Conservation (phyloP, 768 basidiomycete genomes). For the Xerocomus brunneocitrinus region DNA sequence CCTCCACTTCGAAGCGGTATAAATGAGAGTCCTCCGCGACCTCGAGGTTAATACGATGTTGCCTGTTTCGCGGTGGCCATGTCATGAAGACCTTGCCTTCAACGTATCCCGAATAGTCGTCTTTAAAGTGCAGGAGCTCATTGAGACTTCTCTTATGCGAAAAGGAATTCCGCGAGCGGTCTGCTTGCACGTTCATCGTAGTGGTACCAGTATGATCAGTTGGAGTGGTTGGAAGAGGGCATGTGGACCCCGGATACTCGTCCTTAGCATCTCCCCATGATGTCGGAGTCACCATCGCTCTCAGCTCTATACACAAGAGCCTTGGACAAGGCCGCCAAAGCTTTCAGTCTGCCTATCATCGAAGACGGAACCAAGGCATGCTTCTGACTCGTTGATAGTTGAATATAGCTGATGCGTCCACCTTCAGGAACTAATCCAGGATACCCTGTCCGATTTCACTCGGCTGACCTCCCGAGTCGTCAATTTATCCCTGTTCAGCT, state of each 20-base stretch:
- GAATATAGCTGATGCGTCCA: conserved; percentile 7
- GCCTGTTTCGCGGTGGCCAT: conserved; percentile 34
- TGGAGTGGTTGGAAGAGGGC: not conserved
- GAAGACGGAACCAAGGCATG: conserved; percentile 45
- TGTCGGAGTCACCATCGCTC: conserved; percentile 26
- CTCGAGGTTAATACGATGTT: conserved; percentile 31
- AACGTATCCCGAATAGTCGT: conserved; percentile 37
- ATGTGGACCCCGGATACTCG: conserved; percentile 8
- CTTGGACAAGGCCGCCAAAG: conserved; percentile 36
- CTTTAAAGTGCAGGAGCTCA: conserved; percentile 31
- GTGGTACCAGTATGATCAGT: not conserved
- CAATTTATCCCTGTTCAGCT: conserved; percentile 70
- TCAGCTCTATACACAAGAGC: conserved; percentile 38
- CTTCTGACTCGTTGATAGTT: not conserved
- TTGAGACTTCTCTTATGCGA: conserved; percentile 26
- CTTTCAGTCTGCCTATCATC: conserved; percentile 37
- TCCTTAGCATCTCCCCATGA: conserved; percentile 1
- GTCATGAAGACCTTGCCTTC: conserved; percentile 42
- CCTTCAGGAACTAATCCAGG: conserved; percentile 55
- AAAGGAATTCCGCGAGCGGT: conserved; percentile 13
- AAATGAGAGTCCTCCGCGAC: conserved; percentile 8
- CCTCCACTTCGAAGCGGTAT: conserved; percentile 37
- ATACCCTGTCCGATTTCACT: conserved; percentile 52
- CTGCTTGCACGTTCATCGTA: conserved; percentile 6
- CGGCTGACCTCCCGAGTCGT: conserved; percentile 50